phyloP scores from a whole-genome alignment of 805 yeast genomes.

The Ogataea corticis region DNA sequence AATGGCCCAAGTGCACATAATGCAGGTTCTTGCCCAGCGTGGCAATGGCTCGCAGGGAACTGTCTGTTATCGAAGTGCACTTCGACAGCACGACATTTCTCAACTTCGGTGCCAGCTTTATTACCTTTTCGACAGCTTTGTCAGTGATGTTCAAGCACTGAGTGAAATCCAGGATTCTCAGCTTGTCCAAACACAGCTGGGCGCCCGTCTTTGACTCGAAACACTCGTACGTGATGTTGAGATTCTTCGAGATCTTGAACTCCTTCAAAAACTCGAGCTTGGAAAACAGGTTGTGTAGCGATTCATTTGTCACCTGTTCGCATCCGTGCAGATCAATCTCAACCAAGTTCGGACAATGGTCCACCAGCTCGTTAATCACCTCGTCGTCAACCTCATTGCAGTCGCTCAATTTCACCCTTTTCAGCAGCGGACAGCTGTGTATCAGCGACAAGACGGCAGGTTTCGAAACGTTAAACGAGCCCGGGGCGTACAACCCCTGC shows the following conservation, averaged over 20 bases:
- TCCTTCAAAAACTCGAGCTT: conserved; percentile 77
- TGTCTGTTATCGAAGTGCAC: conserved; percentile 84
- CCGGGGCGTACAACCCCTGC: conserved; percentile 90
- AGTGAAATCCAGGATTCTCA: conserved; percentile 83
- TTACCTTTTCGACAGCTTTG: conserved; percentile 69
- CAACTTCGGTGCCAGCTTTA: conserved; percentile 76
- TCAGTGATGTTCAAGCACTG: conserved; percentile 83
- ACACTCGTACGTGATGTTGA: conserved; percentile 66
- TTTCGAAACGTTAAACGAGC: conserved; percentile 71
- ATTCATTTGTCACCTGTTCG: conserved; percentile 65
- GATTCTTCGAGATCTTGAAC: conserved; percentile 74
- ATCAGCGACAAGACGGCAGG: conserved; percentile 60
- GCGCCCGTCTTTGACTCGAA: conserved; percentile 41
- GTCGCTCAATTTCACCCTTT: conserved; percentile 79
- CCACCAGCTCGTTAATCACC: conserved; percentile 58
- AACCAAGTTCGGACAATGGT: conserved; percentile 75
- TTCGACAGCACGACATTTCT: conserved; percentile 88
- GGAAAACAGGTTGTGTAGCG: conserved; percentile 56
- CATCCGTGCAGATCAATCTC: conserved; percentile 90
- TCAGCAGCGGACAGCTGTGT: conserved; percentile 66
- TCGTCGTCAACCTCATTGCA: conserved; percentile 66
- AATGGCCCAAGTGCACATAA: conserved; percentile 92
- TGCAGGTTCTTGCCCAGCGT: conserved; percentile 77
- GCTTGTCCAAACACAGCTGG: conserved; percentile 50
- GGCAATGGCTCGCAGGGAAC: conserved; percentile 69